Evolutionary conservation across 1,284 basidiomycete genomes (phyloP).

Genomic region (Cystobasidium pallidum): DNA sequence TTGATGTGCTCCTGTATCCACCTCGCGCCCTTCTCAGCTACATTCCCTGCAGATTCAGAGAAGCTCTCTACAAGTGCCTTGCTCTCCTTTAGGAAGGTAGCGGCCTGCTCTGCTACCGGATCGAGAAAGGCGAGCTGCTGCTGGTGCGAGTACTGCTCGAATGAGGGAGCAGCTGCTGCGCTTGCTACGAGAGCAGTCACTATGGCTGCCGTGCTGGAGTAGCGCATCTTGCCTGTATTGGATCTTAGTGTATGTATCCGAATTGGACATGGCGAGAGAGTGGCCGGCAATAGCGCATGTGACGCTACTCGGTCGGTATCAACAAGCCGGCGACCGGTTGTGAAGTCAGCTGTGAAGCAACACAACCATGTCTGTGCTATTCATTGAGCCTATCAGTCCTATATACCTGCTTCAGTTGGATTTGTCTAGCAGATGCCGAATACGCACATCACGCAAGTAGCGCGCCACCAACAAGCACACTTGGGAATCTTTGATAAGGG

Average conservation of each 20-base stretch:
- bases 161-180: conserved; percentile 16
- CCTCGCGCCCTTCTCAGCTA: conserved; percentile 32
- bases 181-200: conserved; percentile 27
- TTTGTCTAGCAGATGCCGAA: too few species aligned
- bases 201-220: conserved; percentile 25
- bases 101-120: conserved; percentile 13
- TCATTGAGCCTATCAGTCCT: too few species aligned
- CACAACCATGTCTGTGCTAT: too few species aligned
- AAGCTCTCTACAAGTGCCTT: conserved; percentile 7
- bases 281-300: too few species aligned
- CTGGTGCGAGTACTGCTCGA: neutral
- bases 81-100: conserved; percentile 22
- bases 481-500: too few species aligned
- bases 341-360: too few species aligned
- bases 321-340: neutral
- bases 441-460: too few species aligned
- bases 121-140: conserved; percentile 38
- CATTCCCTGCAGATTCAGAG: conserved; percentile 21
- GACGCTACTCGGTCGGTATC: neutral
- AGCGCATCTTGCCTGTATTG: conserved; percentile 4
- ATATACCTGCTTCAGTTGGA: too few species aligned
- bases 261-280: neutral
- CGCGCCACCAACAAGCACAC: too few species aligned
- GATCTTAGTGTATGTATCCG: neutral
- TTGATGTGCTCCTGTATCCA: conserved; percentile 41